Conservation (phyloP, 257 asterid genomes). For the Capsicum chinense region DNA sequence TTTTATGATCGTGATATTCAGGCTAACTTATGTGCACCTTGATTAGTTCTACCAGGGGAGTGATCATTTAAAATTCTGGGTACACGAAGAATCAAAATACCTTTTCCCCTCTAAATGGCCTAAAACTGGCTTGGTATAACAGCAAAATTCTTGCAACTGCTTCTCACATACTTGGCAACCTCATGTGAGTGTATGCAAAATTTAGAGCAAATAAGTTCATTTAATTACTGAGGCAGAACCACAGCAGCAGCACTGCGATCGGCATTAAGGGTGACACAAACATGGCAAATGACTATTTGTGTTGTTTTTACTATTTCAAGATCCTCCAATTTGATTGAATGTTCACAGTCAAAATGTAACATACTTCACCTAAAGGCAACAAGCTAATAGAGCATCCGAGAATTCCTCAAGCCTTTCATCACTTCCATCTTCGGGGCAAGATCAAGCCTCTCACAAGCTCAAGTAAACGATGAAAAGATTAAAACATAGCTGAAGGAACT, state of each 20-base stretch:
- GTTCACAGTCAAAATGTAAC: neutral
- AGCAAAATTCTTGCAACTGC: neutral
- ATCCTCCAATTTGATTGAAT: neutral
- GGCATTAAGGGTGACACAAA: neutral
- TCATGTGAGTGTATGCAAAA: neutral
- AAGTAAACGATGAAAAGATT: neutral
- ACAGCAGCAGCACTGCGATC: neutral
- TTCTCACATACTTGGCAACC: neutral
- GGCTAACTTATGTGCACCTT: neutral
- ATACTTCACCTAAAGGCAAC: slow-evolving; percentile 3
- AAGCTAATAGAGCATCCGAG: neutral
- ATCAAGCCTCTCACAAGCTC: neutral
- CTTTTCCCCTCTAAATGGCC: neutral
- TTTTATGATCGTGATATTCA: neutral
- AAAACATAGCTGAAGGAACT: neutral
- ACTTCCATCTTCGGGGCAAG: neutral
- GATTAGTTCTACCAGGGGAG: neutral
- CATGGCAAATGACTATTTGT: neutral
- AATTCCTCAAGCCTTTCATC: neutral
- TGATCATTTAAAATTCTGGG: neutral
- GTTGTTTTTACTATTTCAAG: neutral
- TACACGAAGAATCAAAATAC: neutral
- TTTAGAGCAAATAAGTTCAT: neutral
- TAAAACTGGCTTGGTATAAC: neutral
- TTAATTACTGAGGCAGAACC: neutral